Percentiles rank a stretch among this genome's conserved stretches.
These are phyloP conservation scores for Flaveria brownii DNA, from an alignment of 129 eudicot species.

Conservation along the genomic window DNA sequence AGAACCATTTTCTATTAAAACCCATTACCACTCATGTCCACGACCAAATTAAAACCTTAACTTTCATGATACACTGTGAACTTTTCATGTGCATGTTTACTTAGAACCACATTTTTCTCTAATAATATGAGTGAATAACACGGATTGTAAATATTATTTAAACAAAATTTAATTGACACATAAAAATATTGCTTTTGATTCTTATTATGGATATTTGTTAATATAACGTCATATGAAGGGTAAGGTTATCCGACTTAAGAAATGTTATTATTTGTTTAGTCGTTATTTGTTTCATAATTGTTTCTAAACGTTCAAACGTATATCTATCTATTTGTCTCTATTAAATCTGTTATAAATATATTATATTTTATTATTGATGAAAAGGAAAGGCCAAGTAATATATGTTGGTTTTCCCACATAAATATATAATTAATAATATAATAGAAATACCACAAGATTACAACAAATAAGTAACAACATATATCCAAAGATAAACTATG, in stretches of 20 bases:
- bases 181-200: neutral
- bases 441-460: neutral
- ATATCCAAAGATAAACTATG: neutral
- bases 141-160: no score
- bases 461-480: neutral
- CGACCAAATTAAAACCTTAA: no score
- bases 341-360: neutral
- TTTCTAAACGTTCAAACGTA: neutral
- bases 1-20: no score
- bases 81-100: no score
- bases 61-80: no score
- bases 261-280: neutral
- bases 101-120: neutral
- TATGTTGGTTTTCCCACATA: neutral
- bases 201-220: neutral
- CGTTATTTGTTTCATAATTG: neutral
- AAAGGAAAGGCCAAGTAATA: conserved; percentile 4
- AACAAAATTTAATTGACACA: neutral
- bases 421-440: neutral
- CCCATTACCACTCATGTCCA: no score
- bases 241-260: neutral
- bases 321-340: neutral
- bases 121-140: neutral
- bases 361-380: neutral
- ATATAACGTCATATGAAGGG: neutral